These are phyloP conservation scores for Solanum paucissectum DNA, from an alignment of 257 asterid species.

Conservation along the genomic window DNA sequence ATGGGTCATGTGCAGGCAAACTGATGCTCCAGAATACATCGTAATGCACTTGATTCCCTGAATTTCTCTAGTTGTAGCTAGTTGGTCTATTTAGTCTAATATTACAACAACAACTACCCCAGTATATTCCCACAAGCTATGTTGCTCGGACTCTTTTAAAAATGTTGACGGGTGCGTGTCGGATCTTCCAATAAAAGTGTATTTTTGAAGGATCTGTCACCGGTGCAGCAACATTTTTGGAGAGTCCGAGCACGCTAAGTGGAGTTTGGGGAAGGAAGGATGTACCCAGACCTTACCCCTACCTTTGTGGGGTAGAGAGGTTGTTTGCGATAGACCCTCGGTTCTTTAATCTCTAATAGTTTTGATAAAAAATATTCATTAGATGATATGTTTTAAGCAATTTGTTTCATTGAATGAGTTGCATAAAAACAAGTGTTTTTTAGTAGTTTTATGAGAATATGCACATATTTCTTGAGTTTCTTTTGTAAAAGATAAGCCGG, in stretches of 20 bases:
- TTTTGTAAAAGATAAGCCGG: neutral
- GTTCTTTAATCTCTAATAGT: neutral
- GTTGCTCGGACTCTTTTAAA: neutral
- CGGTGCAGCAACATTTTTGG: neutral
- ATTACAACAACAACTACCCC: neutral
- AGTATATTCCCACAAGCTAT: neutral
- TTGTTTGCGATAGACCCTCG: neutral
- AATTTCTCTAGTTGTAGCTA: neutral
- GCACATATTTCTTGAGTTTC: neutral
- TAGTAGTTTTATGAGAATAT: neutral
- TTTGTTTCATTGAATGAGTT: neutral
- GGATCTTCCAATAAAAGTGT: neutral
- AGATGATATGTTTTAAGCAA: neutral
- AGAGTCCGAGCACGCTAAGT: neutral
- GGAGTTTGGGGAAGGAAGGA: neutral
- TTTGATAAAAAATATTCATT: neutral
- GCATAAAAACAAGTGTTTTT: neutral
- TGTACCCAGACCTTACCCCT: neutral
- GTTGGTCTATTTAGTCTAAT: neutral
- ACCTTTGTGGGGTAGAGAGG: neutral
- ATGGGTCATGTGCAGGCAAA: slow-evolving; percentile 96
- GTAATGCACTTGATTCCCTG: slow-evolving; percentile 33
- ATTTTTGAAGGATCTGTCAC: neutral
- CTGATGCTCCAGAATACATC: slow-evolving; percentile 85
- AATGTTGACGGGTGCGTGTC: neutral